These are phyloP conservation scores for Podospora australis DNA, from an alignment of 495 filamentous ascomycete genomes.

Conservation along the genomic window DNA sequence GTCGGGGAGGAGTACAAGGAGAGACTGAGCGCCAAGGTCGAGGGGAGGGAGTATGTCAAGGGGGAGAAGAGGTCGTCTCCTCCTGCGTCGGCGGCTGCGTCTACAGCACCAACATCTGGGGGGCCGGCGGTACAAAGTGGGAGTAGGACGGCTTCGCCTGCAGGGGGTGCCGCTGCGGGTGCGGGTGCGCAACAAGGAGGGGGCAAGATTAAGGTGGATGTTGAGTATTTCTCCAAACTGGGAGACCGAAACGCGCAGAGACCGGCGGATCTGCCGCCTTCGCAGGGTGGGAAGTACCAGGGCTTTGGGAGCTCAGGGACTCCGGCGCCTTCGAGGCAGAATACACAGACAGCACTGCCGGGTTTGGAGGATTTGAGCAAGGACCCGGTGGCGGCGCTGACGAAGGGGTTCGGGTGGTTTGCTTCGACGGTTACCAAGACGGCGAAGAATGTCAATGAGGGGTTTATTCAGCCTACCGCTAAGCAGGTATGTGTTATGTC, in stretches of 20 bases:
- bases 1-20: slow-evolving; percentile 96
- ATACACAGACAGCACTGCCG: slow-evolving; percentile 42
- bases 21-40: slow-evolving; percentile 74
- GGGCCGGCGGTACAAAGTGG: slow-evolving; percentile 33
- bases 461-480: slow-evolving; percentile 84
- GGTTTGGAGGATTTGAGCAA: slow-evolving; percentile 79
- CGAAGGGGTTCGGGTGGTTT: slow-evolving; percentile 93
- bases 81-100: slow-evolving; percentile 26
- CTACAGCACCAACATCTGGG: slow-evolving; percentile 33
- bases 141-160: slow-evolving; percentile 62
- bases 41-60: slow-evolving; percentile 73
- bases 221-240: slow-evolving; percentile 82
- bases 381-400: slow-evolving; percentile 82
- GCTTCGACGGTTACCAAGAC: slow-evolving; percentile 75
- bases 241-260: slow-evolving; percentile 75
- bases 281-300: slow-evolving; percentile 83
- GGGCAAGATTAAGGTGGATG: slow-evolving; percentile 57
- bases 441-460: slow-evolving; percentile 82
- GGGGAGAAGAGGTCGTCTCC: slow-evolving; percentile 40
- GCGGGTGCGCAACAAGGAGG: background rate
- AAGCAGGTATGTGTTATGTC: slow-evolving; percentile 55
- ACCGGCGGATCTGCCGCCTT: slow-evolving; percentile 66
- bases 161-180: slow-evolving; percentile 1
- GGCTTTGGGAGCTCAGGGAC: slow-evolving; percentile 70
- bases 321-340: slow-evolving; percentile 38